Percentiles rank a stretch among this genome's conserved stretches.
phyloP scores from a whole-genome alignment of 2,329 filamentous ascomycete genomes.

The Aspergillus jensenii region DNA sequence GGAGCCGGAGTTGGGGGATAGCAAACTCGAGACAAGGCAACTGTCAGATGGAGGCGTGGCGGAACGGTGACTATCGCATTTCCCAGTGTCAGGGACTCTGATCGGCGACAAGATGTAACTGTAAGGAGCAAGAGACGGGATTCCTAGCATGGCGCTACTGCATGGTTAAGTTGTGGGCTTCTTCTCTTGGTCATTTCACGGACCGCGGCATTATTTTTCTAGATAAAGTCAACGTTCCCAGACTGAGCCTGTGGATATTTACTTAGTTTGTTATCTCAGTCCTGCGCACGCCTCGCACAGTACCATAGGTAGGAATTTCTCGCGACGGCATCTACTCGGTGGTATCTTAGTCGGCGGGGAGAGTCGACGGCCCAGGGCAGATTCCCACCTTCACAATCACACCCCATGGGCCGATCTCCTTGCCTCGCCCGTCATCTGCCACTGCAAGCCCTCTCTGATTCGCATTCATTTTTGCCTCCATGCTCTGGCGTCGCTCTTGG shows the following conservation, averaged over 20 bases:
- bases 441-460: background rate
- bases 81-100: background rate
- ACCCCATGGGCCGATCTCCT: background rate
- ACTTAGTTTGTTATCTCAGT: background rate
- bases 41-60: too few relatives aligned
- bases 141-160: constrained; percentile 4
- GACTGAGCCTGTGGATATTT: background rate
- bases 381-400: background rate
- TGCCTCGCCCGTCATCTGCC: background rate
- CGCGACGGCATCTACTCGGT: too few relatives aligned
- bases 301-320: background rate
- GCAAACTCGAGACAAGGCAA: too few relatives aligned
- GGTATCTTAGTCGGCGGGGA: background rate
- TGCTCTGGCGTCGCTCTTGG: background rate
- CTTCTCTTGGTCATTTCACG: background rate
- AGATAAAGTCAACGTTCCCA: background rate
- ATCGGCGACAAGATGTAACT: background rate
- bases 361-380: background rate
- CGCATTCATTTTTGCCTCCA: background rate
- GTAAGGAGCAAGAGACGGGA: background rate
- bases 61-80: background rate
- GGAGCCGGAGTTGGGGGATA: too few relatives aligned
- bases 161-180: constrained; percentile 2
- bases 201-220: background rate
- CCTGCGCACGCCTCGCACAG: background rate